Evolutionary conservation across 1,284 basidiomycete species (phyloP).

Genomic region (Ganoderma resinaceum): DNA sequence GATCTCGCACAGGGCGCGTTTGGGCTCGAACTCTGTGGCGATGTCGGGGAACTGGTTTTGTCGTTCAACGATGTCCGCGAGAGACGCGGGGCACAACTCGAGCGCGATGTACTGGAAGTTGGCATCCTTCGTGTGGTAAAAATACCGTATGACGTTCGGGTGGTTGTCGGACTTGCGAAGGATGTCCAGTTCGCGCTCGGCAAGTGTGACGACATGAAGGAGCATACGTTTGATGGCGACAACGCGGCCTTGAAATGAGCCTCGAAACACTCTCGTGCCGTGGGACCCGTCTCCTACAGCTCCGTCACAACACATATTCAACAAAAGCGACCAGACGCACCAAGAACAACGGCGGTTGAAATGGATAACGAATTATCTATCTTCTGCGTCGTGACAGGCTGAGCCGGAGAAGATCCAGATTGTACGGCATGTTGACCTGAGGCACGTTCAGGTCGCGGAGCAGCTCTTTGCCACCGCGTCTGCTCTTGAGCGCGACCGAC

Average conservation of each 20-base stretch:
- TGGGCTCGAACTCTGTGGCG: slow-evolving; percentile 79
- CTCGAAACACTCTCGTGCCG: slow-evolving; percentile 94
- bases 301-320: neutral
- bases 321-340: slow-evolving; percentile 48
- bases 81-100: slow-evolving; percentile 93
- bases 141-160: slow-evolving; percentile 98
- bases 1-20: slow-evolving; percentile 89
- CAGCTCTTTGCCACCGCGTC: too few species aligned
- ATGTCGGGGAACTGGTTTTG: slow-evolving; percentile 79
- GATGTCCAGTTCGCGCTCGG: slow-evolving; percentile 92
- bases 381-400: neutral
- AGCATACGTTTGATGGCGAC: slow-evolving; percentile 97
- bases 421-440: too few species aligned
- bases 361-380: neutral
- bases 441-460: too few species aligned
- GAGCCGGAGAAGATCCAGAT: neutral
- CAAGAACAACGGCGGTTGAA: slow-evolving; percentile 77
- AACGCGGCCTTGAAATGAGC: slow-evolving; percentile 93
- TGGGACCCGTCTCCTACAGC: slow-evolving; percentile 90
- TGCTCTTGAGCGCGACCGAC: too few species aligned
- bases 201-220: slow-evolving; percentile 94
- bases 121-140: slow-evolving; percentile 92
- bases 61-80: slow-evolving; percentile 91
- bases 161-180: slow-evolving; percentile 98
- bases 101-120: slow-evolving; percentile 98